Conservation (phyloP, 345 rosid species). For the Orychophragmus violaceus region DNA sequence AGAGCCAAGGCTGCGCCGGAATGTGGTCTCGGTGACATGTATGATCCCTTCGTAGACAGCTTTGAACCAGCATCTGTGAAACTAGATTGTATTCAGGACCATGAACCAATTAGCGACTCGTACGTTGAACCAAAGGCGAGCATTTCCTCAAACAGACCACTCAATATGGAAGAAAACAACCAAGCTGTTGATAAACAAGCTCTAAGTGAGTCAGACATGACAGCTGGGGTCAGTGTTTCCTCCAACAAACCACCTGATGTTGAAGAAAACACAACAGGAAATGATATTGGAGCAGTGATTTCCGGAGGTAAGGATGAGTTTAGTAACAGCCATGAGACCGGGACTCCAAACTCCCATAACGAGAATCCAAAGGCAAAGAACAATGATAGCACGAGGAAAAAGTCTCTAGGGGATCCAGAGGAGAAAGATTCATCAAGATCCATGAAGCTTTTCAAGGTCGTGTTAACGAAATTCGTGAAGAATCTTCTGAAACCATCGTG, state of each 20-base stretch:
- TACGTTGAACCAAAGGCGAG: slow-evolving; percentile 22
- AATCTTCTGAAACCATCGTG: slow-evolving; percentile 85
- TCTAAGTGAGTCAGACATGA: slow-evolving; percentile 15
- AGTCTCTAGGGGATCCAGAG: slow-evolving; percentile 15
- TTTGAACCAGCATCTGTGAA: slow-evolving; percentile 54
- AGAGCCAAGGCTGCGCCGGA: slow-evolving; percentile 13
- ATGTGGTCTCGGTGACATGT: slow-evolving; percentile 41
- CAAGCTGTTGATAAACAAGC: slow-evolving; percentile 42
- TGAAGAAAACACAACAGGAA: slow-evolving; percentile 52
- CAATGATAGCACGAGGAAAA: no score
- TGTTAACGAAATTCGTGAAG: slow-evolving; percentile 86
- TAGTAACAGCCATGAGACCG: slow-evolving; percentile 48
- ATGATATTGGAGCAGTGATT: slow-evolving; percentile 35
- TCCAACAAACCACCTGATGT: slow-evolving; percentile 51
- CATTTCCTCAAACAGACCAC: slow-evolving; percentile 43
- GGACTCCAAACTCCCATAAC: slow-evolving; percentile 39
- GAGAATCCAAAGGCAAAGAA: slow-evolving; percentile 26
- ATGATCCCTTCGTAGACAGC: slow-evolving; percentile 88
- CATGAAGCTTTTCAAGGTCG: slow-evolving; percentile 61
- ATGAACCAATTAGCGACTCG: slow-evolving; percentile 39
- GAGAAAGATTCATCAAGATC: slow-evolving; percentile 52
- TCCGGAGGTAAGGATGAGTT: slow-evolving; percentile 49
- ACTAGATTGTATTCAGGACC: slow-evolving; percentile 32
- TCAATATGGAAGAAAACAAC: slow-evolving; percentile 54
- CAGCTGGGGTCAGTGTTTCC: slow-evolving; percentile 28